Evolutionary conservation across 106 monocot species (phyloP), one percentile per base, ranked within the genome.

Genomic region (Apostasia ramifera): DNA sequence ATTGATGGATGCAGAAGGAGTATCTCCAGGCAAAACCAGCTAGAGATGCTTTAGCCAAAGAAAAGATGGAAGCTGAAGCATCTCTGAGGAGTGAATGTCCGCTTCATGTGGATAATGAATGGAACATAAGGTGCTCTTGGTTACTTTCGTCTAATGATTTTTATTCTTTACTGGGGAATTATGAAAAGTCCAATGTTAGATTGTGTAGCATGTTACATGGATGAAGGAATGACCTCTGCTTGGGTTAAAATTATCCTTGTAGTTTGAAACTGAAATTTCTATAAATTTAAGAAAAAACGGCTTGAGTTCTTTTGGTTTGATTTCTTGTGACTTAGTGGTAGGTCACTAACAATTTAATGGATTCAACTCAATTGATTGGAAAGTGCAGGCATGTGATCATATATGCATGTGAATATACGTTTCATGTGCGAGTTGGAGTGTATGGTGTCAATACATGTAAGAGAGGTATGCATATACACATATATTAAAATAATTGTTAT

Each of bases 51-150:
- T 79, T 80, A 67, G 79, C 79, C 47, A 92, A 97, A 74, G 84
- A 74, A 55, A 89, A 97, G 84, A 51, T 75, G 71, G 95, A 87
- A 70, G 84, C 86, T 50, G 89, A 87, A 59, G 50, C 82, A 66
- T 82, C 83, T 53, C 62, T 66, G 4, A 13, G 42, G 57, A 53
- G 12, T 44, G 92, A 84, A 69, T 8, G 51, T 61, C 95, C 95
- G 5, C 39, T 97, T 77, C 95, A 97, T 71, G 13, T 77, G 42
- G 89, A 97, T 47, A 97, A 97, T 73, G 95, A 97, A 55, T 97
- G 95, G 95, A 82, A 97, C 52, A 97, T 97, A 57, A 92, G 95
- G 95, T 87, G 84, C 40, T 0, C 41, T 65, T 9, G 1, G 9
- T 39, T 60, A 40, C 40, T 49, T 11, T 49, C 47, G 5, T 62